Evolutionary conservation across 1,139 yeast species (phyloP), one percentile per base, ranked within the genome.

Genomic region (Debaryomycetaceae sp.): DNA sequence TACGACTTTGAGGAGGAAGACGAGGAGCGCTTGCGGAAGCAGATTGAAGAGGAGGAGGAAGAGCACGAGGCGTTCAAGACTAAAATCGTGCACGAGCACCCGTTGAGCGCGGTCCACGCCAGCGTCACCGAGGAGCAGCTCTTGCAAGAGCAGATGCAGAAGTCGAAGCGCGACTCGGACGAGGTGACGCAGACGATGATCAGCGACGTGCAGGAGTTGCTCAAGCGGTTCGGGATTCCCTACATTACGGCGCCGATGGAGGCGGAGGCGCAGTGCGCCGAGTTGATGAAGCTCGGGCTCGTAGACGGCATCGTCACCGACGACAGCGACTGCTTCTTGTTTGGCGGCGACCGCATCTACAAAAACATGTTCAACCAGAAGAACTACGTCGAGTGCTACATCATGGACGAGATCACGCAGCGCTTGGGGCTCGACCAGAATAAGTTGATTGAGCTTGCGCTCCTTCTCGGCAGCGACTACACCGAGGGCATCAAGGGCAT

Each of bases 241-340:
- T 91, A 76, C 45, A 73, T 91, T 5, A 85, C 96, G 0, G 96
- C 97, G 0, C 97, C 97, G 0, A 86, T 85, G 86, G 98, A 91
- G 56, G 98, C 98, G 1, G 98, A 91, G 60, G 96, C 97, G 0
- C 98, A 91, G 49, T 91, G 98, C 57, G 96, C 96, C 0, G 85
- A 80, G 42, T 58, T 91, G 8, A 56, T 75, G 30, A 55, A 58
- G 16, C 53, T 86, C 12, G 75, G 74, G 0, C 64, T 91, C 16
- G 96, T 91, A 2, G 98, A 93, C 54, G 99, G 98, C 0, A 83
- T 91, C 14, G 81, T 93, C 13, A 93, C 98, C 0, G 99, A 93
- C 53, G 99, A 93, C 63, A 85, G 96, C 44, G 99, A 93, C 70
- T 88, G 95, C 32, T 91, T 93, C 46, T 57, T 93, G 27, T 93